These are phyloP conservation scores for Saccharomyces jurei DNA, from an alignment of 805 yeast species.

Conservation along the genomic window DNA sequence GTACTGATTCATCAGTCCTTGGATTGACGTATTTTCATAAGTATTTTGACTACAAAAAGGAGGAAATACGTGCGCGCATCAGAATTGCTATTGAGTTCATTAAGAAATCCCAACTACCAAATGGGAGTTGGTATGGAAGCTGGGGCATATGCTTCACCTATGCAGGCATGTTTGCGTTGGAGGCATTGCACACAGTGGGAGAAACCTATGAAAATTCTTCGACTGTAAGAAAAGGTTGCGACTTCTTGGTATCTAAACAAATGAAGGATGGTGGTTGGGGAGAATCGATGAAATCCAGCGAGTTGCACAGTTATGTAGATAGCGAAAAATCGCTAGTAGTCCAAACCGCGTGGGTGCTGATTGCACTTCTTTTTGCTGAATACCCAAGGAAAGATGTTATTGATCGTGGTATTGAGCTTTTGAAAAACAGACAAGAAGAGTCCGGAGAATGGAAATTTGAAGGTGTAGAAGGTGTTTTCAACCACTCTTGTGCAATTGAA, in stretches of 20 bases:
- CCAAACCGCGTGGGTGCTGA: conserved; percentile 88
- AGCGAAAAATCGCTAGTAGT: conserved; percentile 59
- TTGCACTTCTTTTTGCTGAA: conserved; percentile 70
- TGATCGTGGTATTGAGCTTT: conserved; percentile 50
- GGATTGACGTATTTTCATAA: conserved; percentile 76
- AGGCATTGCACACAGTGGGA: conserved; percentile 72
- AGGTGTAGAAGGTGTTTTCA: conserved; percentile 90
- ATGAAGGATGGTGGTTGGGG: conserved; percentile 95
- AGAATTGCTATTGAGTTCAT: conserved; percentile 68
- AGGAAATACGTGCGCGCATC: conserved; percentile 63
- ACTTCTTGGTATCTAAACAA: conserved; percentile 69
- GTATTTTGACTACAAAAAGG: conserved; percentile 53
- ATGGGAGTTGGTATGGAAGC: conserved; percentile 97
- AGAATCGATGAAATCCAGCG: conserved; percentile 86
- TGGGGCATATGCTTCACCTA: conserved; percentile 98
- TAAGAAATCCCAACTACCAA: conserved; percentile 53
- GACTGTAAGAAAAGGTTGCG: conserved; percentile 69
- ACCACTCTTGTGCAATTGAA: conserved; percentile 89
- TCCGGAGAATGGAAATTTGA: conserved; percentile 85
- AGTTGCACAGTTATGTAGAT: conserved; percentile 66
- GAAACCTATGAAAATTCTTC: conserved; percentile 53
- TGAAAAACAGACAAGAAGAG: conserved; percentile 56
- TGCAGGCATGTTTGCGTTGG: conserved; percentile 97
- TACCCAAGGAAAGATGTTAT: conserved; percentile 67
- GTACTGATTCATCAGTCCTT: conserved; percentile 89